A percentile compares a stretch with the other conserved stretches of the same genome.
phyloP scores from a whole-genome alignment of 2,329 filamentous ascomycete species.

The Apiospora marii region DNA sequence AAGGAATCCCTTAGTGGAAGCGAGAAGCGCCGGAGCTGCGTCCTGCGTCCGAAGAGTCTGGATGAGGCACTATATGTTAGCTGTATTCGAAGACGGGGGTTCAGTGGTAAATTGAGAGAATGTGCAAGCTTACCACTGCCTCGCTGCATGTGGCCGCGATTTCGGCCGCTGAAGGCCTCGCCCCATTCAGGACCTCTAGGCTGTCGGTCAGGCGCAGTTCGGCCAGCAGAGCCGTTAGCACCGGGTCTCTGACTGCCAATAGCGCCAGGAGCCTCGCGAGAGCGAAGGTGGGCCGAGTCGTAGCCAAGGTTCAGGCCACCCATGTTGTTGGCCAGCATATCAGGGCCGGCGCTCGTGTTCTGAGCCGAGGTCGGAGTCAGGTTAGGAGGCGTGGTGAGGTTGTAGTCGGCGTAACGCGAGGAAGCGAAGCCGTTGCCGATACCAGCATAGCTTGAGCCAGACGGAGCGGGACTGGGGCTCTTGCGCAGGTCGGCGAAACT shows the following conservation, averaged over 20 bases:
- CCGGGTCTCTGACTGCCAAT: constrained; percentile 71
- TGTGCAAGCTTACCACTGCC: constrained; percentile 61
- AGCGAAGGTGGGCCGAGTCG: constrained; percentile 51
- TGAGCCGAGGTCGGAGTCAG: constrained; percentile 45
- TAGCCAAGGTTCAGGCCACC: constrained; percentile 60
- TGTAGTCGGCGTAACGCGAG: constrained; percentile 43
- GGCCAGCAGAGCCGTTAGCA: constrained; percentile 52
- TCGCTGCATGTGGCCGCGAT: constrained; percentile 67
- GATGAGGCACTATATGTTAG: constrained; percentile 18
- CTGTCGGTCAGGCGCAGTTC: constrained; percentile 65
- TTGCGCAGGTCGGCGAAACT: constrained; percentile 96
- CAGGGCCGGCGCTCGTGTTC: constrained; percentile 42
- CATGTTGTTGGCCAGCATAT: constrained; percentile 44
- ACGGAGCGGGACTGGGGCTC: constrained; percentile 90
- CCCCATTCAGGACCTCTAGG: constrained; percentile 72
- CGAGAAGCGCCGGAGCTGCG: constrained; percentile 42
- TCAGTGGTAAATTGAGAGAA: constrained; percentile 16
- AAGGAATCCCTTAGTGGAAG: constrained; percentile 37
- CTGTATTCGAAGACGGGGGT: not conserved
- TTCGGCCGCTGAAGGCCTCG: constrained; percentile 59
- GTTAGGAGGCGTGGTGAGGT: constrained; percentile 43
- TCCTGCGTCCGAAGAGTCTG: constrained; percentile 45
- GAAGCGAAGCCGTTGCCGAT: constrained; percentile 56
- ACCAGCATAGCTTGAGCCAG: constrained; percentile 79
- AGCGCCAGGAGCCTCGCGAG: constrained; percentile 63